Evolutionary conservation across 441 rosid species (phyloP).

Genomic region (Capsella rubella): DNA sequence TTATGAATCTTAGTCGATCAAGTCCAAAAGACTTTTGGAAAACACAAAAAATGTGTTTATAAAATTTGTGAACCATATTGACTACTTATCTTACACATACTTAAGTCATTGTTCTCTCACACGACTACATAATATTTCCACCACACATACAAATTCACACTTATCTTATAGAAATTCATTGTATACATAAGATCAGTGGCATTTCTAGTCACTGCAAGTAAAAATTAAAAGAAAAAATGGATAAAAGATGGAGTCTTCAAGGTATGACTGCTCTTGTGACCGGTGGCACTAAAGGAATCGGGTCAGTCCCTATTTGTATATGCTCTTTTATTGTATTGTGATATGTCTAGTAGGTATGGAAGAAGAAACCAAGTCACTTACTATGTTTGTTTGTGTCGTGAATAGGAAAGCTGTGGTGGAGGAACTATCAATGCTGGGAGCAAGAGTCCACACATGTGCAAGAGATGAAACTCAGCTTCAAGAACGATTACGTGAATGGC

Average conservation of each 20-base stretch:
- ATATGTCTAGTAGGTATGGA: too few species aligned
- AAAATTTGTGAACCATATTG: too few species aligned
- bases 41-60: too few species aligned
- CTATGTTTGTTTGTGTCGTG: too few species aligned
- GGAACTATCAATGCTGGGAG: neutral
- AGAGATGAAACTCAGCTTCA: neutral
- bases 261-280: conserved; percentile 42
- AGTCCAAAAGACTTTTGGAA: too few species aligned
- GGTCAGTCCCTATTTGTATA: neutral
- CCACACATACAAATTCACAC: neutral
- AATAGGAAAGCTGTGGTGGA: neutral
- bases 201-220: neutral
- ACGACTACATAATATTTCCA: neutral
- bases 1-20: too few species aligned
- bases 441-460: neutral
- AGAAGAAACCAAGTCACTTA: too few species aligned
- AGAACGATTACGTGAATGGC: neutral
- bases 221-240: neutral
- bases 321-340: neutral
- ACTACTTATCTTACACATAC: neutral
- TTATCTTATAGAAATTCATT: neutral
- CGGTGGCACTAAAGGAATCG: conserved; percentile 36
- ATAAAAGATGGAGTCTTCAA: conserved; percentile 35
- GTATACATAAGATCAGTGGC: neutral
- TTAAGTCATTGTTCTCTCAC: neutral